Percentiles rank a stretch among this genome's conserved stretches.
These are phyloP conservation scores for Plenodomus tracheiphilus DNA, from an alignment of 2,329 filamentous ascomycete species.

Conservation along the genomic window DNA sequence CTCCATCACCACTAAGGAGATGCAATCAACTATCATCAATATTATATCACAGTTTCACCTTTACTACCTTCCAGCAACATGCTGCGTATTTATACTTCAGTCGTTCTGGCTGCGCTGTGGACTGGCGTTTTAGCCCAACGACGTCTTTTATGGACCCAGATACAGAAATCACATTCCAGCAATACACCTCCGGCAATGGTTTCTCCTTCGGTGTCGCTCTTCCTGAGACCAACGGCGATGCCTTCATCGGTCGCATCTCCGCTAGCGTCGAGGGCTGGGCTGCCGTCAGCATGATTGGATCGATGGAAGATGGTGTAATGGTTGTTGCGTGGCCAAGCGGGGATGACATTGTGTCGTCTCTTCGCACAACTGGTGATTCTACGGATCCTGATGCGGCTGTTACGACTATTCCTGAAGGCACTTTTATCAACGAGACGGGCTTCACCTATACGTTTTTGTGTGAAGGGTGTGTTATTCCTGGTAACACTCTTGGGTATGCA, in stretches of 20 bases:
- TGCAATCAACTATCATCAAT: too few relatives aligned
- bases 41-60: too few relatives aligned
- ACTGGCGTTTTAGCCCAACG: conserved; percentile 11
- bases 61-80: too few relatives aligned
- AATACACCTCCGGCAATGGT: conserved; percentile 28
- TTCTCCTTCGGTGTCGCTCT: conserved; percentile 54
- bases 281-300: conserved; percentile 50
- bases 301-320: conserved; percentile 52
- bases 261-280: conserved; percentile 51
- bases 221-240: conserved; percentile 46
- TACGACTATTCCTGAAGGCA: conserved; percentile 52
- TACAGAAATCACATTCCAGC: conserved; percentile 19
- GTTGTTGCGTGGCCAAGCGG: conserved; percentile 53
- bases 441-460: conserved; percentile 58
- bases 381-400: conserved; percentile 42
- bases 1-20: too few relatives aligned
- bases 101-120: conserved; percentile 1
- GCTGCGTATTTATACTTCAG: not conserved
- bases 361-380: conserved; percentile 48
- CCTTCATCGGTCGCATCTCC: conserved; percentile 57
- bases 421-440: conserved; percentile 54
- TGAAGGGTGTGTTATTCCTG: conserved; percentile 17
- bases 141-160: conserved; percentile 14
- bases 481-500: conserved; percentile 16
- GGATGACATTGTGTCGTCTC: conserved; percentile 47